phyloP scores from a whole-genome alignment of 1,284 basidiomycete genomes.

The Porodaedalea pini region DNA sequence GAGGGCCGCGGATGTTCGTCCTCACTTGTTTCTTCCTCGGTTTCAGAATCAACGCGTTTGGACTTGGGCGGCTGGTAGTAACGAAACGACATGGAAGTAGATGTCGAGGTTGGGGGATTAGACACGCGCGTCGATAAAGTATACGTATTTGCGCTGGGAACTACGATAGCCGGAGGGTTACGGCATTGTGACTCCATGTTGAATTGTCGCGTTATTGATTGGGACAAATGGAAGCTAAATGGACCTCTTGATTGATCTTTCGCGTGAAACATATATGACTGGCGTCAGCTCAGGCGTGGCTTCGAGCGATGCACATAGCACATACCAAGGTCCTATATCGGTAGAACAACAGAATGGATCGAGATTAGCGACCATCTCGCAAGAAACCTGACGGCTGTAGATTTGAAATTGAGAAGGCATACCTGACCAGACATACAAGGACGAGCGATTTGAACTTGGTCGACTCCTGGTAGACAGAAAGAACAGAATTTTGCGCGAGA shows the following conservation, averaged over 20 bases:
- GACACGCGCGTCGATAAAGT: constrained; percentile 1
- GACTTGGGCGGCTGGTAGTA: constrained; percentile 21
- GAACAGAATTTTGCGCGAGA: not conserved
- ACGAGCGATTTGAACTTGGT: not conserved
- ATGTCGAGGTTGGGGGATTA: constrained; percentile 4
- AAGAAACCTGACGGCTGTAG: no score
- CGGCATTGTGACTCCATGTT: constrained; percentile 7
- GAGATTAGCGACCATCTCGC: not conserved
- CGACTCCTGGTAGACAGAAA: not conserved
- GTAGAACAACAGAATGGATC: not conserved
- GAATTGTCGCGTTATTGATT: constrained; percentile 1
- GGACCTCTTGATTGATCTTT: not conserved
- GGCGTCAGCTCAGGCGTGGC: not conserved
- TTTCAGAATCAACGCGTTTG: constrained; percentile 12
- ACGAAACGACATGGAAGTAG: constrained; percentile 21
- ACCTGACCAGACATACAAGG: not conserved
- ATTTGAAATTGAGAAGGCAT: not conserved
- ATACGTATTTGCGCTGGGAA: constrained; percentile 7
- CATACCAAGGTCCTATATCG: not conserved
- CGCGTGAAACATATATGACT: not conserved
- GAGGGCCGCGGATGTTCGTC: constrained; percentile 2
- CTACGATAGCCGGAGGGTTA: constrained; percentile 6
- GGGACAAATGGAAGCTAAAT: constrained; percentile 1
- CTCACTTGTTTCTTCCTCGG: constrained; percentile 17
- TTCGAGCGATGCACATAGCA: not conserved